Evolutionary conservation across 2,329 filamentous ascomycete genomes (phyloP).

Genomic region (Xylariales sp.): DNA sequence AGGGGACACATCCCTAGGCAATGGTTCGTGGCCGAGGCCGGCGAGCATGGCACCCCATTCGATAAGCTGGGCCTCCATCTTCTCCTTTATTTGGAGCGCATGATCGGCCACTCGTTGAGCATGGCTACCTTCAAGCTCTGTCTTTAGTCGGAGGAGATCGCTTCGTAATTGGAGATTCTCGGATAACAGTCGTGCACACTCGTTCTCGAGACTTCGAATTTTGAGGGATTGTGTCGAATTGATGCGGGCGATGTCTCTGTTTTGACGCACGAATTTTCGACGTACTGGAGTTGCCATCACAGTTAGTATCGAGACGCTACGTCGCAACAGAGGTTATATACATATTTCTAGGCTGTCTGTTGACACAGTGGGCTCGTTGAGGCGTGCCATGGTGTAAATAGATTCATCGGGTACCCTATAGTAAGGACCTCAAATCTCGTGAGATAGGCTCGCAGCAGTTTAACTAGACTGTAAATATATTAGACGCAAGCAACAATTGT

Average conservation of each 20-base stretch:
- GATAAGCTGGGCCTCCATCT: conserved; percentile 77
- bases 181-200: conserved; percentile 78
- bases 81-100: conserved; percentile 74
- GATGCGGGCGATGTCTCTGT: conserved; percentile 82
- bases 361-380: conserved; percentile 79
- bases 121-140: conserved; percentile 71
- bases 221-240: conserved; percentile 83
- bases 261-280: conserved; percentile 82
- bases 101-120: conserved; percentile 71
- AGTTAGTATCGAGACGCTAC: conserved; percentile 15
- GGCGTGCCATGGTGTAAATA: conserved; percentile 75
- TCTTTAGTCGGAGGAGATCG: conserved; percentile 76
- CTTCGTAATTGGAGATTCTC: conserved; percentile 81
- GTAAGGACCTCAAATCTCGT: conserved; percentile 30
- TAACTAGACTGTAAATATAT: conserved; percentile 26
- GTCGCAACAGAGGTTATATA: conserved; percentile 57
- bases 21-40: conserved; percentile 70
- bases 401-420: conserved; percentile 39
- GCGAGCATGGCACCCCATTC: conserved; percentile 77
- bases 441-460: conserved; percentile 23
- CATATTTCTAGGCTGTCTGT: conserved; percentile 77
- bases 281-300: conserved; percentile 68
- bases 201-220: conserved; percentile 80
- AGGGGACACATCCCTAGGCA: conserved; percentile 60
- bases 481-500: conserved; percentile 4